Conservation (phyloP, 2,329 filamentous ascomycete species). For the Alternaria infectoria region DNA sequence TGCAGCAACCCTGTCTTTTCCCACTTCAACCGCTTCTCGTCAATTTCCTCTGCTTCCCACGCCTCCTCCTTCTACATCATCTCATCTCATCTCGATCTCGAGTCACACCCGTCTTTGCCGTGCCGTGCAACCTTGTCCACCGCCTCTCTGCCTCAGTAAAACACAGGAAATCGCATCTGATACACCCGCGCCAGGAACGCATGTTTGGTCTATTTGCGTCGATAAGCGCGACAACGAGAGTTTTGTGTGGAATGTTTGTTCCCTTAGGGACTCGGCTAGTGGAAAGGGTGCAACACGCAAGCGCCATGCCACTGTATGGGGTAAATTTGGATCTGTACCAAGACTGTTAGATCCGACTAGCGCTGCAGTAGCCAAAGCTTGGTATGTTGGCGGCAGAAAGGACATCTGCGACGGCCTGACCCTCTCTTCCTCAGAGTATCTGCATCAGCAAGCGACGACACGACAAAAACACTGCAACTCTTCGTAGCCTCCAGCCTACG, state of each 20-base stretch:
- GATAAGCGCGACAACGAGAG: conserved; percentile 20
- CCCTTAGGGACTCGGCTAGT: neutral
- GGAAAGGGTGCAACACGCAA: conserved; percentile 7
- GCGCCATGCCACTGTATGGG: conserved; percentile 13
- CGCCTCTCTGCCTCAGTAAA: conserved; percentile 12
- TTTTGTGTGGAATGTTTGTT: conserved; percentile 1
- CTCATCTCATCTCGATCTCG: neutral
- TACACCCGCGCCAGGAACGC: conserved; percentile 12
- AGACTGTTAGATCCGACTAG: conserved; percentile 7
- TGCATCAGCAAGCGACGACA: neutral
- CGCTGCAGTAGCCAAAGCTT: conserved; percentile 26
- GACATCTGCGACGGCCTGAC: conserved; percentile 1
- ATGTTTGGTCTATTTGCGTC: conserved; percentile 17
- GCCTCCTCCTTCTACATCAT: neutral
- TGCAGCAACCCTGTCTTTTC: conserved; percentile 9
- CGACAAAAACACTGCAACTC: neutral
- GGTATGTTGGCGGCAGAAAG: conserved; percentile 10
- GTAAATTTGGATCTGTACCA: conserved; percentile 28
- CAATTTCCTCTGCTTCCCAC: conserved; percentile 3
- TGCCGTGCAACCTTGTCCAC: neutral
- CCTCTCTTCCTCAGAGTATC: neutral
- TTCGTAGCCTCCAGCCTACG: neutral
- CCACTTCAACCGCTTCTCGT: neutral
- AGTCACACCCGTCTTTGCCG: conserved; percentile 3
- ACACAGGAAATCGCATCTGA: conserved; percentile 4